Conservation (phyloP, 768 basidiomycete genomes). For the Clitopilus hobsonii region DNA sequence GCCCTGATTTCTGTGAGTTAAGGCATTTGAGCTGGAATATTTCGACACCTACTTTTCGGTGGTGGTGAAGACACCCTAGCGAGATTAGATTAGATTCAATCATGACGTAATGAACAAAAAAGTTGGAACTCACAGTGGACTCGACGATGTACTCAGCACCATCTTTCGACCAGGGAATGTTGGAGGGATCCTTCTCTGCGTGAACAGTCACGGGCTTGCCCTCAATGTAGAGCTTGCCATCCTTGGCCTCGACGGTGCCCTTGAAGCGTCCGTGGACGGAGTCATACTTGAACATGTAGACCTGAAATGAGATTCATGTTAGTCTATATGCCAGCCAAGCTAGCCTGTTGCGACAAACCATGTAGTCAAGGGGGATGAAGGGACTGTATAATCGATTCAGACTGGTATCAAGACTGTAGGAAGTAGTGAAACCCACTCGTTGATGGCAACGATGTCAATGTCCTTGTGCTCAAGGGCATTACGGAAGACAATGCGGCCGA, state of each 20-base stretch:
- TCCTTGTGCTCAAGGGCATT: slow-evolving; percentile 79
- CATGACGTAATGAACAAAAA: neutral
- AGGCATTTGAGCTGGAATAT: slow-evolving; percentile 3
- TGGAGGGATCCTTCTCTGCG: slow-evolving; percentile 81
- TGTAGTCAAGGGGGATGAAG: slow-evolving; percentile 96
- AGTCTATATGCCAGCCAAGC: too few relatives aligned
- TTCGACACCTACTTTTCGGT: slow-evolving; percentile 62
- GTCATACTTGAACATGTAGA: slow-evolving; percentile 99
- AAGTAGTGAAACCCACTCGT: slow-evolving; percentile 62
- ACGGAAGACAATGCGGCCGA: slow-evolving; percentile 96
- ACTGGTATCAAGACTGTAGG: neutral
- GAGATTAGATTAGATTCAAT: neutral
- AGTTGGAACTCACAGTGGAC: slow-evolving; percentile 71
- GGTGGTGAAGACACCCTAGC: slow-evolving; percentile 96
- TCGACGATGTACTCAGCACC: slow-evolving; percentile 95
- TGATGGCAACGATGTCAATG: slow-evolving; percentile 87
- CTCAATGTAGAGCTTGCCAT: slow-evolving; percentile 86
- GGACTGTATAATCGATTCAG: slow-evolving; percentile 47
- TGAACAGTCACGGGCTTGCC: slow-evolving; percentile 74
- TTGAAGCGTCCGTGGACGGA: slow-evolving; percentile 92
- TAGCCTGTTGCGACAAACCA: slow-evolving; percentile 48
- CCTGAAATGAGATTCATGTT: slow-evolving; percentile 39
- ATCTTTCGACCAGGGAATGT: slow-evolving; percentile 76
- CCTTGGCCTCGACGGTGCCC: slow-evolving; percentile 75
- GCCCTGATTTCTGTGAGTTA: slow-evolving; percentile 48